Evolutionary conservation across 345 rosid genomes (phyloP).

Genomic region (Rhodamnia rubescens): DNA sequence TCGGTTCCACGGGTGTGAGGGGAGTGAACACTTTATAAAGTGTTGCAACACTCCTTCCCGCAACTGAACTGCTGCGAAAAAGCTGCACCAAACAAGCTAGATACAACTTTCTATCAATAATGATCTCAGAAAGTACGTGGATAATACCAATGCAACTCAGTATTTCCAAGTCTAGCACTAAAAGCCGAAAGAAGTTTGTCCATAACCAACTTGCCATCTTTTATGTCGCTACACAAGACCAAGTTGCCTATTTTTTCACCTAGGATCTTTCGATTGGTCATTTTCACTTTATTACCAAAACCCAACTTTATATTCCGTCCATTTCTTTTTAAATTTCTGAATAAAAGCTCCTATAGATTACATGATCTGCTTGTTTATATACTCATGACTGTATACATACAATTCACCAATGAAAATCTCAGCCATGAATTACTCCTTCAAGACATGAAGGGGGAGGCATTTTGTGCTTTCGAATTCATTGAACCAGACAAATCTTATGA

Average conservation of each 20-base stretch:
- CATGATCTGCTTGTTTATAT: neutral
- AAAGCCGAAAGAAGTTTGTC: neutral
- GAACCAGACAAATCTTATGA: neutral
- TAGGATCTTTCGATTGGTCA: neutral
- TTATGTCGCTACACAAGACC: neutral
- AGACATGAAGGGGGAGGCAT: neutral
- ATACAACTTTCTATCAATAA: neutral
- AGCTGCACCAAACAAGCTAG: neutral
- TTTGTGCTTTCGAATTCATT: neutral
- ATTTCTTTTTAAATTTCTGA: too few species aligned
- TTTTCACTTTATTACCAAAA: neutral
- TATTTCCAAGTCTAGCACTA: neutral
- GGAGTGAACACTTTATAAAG: neutral
- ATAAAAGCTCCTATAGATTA: neutral
- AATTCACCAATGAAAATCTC: neutral
- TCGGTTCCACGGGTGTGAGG: neutral
- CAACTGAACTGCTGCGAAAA: neutral
- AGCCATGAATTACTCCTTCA: neutral
- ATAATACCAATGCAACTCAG: neutral
- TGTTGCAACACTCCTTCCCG: neutral
- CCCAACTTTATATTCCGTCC: neutral
- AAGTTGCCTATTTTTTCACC: neutral
- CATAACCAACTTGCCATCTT: neutral
- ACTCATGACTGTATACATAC: neutral
- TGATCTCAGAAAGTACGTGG: neutral